A percentile compares a stretch with the other conserved stretches of the same genome.
phyloP scores from a whole-genome alignment of 2,329 filamentous ascomycete species.

The Penicillium sp. region DNA sequence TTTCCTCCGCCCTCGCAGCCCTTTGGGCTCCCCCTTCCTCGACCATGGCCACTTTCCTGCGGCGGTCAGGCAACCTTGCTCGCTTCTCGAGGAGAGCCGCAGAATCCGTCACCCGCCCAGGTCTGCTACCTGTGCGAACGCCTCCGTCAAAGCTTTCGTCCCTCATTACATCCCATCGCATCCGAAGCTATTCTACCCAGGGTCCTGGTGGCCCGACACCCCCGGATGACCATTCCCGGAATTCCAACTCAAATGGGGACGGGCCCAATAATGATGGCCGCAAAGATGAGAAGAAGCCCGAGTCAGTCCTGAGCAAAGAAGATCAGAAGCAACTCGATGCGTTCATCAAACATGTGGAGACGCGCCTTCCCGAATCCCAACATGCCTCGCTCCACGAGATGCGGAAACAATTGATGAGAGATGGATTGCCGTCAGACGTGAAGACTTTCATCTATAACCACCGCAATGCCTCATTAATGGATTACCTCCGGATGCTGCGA shows the following conservation, averaged over 20 bases:
- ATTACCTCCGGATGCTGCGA: conserved; percentile 59
- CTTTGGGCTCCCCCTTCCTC: conserved; percentile 36
- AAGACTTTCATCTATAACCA: conserved; percentile 60
- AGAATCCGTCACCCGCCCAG: conserved; percentile 52
- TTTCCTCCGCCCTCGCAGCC: conserved; percentile 26
- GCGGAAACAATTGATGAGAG: conserved; percentile 61
- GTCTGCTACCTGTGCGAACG: conserved; percentile 43
- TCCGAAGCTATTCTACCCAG: conserved; percentile 45
- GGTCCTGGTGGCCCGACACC: conserved; percentile 47
- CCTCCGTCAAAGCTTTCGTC: conserved; percentile 41
- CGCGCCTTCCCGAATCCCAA: conserved; percentile 61
- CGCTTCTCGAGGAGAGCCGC: conserved; percentile 59
- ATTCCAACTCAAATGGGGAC: conserved; percentile 43
- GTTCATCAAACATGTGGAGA: conserved; percentile 56
- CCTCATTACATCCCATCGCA: conserved; percentile 32
- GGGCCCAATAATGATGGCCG: conserved; percentile 42
- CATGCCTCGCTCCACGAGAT: conserved; percentile 58
- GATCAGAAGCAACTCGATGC: conserved; percentile 59
- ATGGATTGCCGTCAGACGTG: conserved; percentile 68
- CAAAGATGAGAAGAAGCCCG: conserved; percentile 34
- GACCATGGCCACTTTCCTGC: conserved; percentile 65
- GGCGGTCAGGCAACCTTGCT: conserved; percentile 65
- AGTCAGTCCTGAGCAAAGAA: conserved; percentile 50
- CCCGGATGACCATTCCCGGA: no score
- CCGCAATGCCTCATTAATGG: conserved; percentile 52